A percentile compares a stretch with the other conserved stretches of the same genome.
These are phyloP conservation scores for Candida alai DNA, from an alignment of 805 yeast species.

Conservation along the genomic window DNA sequence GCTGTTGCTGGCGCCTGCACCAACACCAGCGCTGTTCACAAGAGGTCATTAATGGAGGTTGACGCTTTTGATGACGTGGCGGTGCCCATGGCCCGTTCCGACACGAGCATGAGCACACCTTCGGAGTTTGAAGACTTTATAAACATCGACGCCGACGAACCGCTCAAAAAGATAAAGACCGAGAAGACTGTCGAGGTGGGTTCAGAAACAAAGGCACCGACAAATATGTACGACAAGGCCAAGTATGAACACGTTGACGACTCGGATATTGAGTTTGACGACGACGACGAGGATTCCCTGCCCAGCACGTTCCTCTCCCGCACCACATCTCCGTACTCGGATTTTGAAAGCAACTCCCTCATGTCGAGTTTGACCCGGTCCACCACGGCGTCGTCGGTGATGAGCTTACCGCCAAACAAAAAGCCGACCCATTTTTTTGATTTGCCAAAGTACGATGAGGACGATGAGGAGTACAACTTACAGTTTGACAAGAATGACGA, in stretches of 20 bases:
- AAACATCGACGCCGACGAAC: conserved; percentile 6
- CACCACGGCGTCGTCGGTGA: conserved; percentile 35
- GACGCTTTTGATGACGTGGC: conserved; percentile 1
- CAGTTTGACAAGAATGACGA: conserved; percentile 27
- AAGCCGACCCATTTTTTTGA: conserved; percentile 23
- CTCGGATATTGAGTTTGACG: conserved; percentile 13
- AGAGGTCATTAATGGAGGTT: conserved; percentile 11
- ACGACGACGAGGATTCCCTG: conserved; percentile 13
- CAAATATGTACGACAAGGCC: background rate
- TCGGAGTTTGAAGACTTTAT: conserved; percentile 10
- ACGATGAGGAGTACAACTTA: conserved; percentile 14
- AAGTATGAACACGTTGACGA: conserved; percentile 6
- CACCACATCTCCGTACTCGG: conserved; percentile 34
- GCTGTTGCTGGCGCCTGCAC: too few species aligned
- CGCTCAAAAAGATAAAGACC: background rate
- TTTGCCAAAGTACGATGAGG: conserved; percentile 27
- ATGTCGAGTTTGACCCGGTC: conserved; percentile 40
- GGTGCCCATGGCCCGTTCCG: background rate
- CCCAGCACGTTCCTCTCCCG: conserved; percentile 23
- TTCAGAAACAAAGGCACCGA: background rate
- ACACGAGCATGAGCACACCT: background rate
- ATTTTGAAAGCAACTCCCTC: conserved; percentile 29
- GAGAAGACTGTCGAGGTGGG: too few species aligned
- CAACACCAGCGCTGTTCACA: too few species aligned
- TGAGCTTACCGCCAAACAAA: conserved; percentile 17